Evolutionary conservation across 2,329 filamentous ascomycete species (phyloP).

Genomic region (Xylaria sp.): DNA sequence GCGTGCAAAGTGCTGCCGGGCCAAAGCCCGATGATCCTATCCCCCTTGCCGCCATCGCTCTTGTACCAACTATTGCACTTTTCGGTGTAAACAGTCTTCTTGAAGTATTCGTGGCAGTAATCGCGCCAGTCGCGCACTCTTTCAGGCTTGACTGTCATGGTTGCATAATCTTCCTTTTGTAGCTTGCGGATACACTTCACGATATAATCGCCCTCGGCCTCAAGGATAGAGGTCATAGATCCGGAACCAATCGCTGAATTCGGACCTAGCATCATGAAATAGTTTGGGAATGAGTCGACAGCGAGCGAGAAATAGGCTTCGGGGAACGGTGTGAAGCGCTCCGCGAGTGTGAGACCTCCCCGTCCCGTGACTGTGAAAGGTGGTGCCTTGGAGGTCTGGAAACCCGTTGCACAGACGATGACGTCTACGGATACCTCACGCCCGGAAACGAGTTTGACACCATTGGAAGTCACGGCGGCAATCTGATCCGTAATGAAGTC

Average conservation of each 20-base stretch:
- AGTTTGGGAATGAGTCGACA: conserved; percentile 61
- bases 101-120: conserved; percentile 61
- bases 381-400: conserved; percentile 55
- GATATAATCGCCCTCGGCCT: conserved; percentile 61
- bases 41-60: conserved; percentile 54
- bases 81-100: conserved; percentile 60
- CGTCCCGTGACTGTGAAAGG: conserved; percentile 56
- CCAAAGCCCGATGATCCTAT: conserved; percentile 57
- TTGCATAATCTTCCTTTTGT: conserved; percentile 58
- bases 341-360: conserved; percentile 51
- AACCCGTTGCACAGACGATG: conserved; percentile 61
- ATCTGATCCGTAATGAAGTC: conserved; percentile 53
- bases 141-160: conserved; percentile 57
- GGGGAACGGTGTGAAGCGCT: conserved; percentile 54
- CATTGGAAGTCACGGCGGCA: conserved; percentile 49
- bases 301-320: conserved; percentile 59
- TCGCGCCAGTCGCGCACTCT: conserved; percentile 59
- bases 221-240: conserved; percentile 59
- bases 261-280: conserved; percentile 61
- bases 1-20: conserved; percentile 59
- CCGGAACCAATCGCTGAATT: conserved; percentile 61
- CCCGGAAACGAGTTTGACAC: conserved; percentile 49
- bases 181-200: conserved; percentile 59
- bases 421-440: conserved; percentile 55
- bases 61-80: conserved; percentile 67